Conservation (phyloP, 768 basidiomycete genomes). For the Auriscalpium microsporum region DNA sequence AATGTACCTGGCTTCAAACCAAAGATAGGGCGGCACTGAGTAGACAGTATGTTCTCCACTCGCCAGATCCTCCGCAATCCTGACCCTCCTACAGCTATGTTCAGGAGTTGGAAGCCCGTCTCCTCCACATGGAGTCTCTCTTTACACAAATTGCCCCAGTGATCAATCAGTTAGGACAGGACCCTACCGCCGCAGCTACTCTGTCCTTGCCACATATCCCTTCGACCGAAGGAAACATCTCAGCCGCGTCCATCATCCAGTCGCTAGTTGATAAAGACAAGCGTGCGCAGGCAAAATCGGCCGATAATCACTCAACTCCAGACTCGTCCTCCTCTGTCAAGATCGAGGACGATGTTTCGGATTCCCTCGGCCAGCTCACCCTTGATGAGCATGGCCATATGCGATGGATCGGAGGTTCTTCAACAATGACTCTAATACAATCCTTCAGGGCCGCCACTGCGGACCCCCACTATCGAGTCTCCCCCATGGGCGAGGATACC, state of each 20-base stretch:
- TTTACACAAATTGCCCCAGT: constrained; percentile 76
- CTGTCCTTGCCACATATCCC: constrained; percentile 7
- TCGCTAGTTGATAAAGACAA: constrained; percentile 17
- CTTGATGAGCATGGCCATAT: constrained; percentile 85
- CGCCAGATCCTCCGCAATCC: constrained; percentile 13
- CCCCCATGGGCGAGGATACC: constrained; percentile 80
- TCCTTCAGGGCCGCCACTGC: constrained; percentile 74
- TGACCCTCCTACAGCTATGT: constrained; percentile 53
- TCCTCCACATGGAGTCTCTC: constrained; percentile 83
- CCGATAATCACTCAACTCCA: constrained; percentile 20
- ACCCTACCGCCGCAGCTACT: constrained; percentile 24
- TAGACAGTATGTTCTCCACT: constrained; percentile 59
- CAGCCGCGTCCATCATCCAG: constrained; percentile 17
- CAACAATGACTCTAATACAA: constrained; percentile 87
- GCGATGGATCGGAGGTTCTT: constrained; percentile 89
- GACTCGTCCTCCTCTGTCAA: constrained; percentile 41
- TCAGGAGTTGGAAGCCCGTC: constrained; percentile 81
- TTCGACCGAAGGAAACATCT: constrained; percentile 6
- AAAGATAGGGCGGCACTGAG: constrained; percentile 87
- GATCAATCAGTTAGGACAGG: constrained; percentile 63
- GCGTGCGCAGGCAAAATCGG: constrained; percentile 4
- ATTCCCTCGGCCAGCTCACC: constrained; percentile 81
- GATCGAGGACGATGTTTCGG: constrained; percentile 68
- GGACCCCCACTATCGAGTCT: constrained; percentile 66
- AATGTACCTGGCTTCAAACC: constrained; percentile 86